Percentiles rank a stretch among this genome's conserved stretches.
Conservation (phyloP, 2,329 filamentous ascomycete species). For the Teratosphaeria epicoccoides region DNA sequence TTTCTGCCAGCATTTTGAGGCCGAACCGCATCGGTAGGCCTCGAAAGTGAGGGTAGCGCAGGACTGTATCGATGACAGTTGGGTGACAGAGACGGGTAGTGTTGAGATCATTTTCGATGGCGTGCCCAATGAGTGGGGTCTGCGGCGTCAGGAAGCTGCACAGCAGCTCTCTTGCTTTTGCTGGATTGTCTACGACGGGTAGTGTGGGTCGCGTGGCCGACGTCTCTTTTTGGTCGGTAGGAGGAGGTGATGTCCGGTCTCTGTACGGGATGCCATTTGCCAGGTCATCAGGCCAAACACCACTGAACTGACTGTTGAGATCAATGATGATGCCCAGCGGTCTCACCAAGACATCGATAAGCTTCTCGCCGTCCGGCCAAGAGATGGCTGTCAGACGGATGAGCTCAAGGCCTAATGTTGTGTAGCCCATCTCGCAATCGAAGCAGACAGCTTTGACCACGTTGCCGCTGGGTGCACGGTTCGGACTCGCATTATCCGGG, state of each 20-base stretch:
- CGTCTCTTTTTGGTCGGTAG: conserved; percentile 9
- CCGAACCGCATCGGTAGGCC: conserved; percentile 69
- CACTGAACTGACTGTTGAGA: conserved; percentile 85
- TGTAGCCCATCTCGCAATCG: conserved; percentile 98
- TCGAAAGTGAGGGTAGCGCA: conserved; percentile 68
- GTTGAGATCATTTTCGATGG: conserved; percentile 91
- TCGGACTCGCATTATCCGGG: conserved; percentile 49
- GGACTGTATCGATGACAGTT: conserved; percentile 70
- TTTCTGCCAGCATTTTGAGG: conserved; percentile 62
- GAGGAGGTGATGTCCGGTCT: conserved; percentile 7
- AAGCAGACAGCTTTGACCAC: conserved; percentile 60
- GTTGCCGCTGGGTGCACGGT: conserved; percentile 26
- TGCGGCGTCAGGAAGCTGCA: conserved; percentile 63
- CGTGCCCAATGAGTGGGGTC: conserved; percentile 84
- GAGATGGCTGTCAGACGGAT: conserved; percentile 79
- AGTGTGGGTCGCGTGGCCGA: conserved; percentile 31
- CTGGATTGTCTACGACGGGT: conserved; percentile 65
- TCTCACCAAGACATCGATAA: conserved; percentile 77
- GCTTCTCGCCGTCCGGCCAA: conserved; percentile 65
- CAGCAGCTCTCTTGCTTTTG: conserved; percentile 63
- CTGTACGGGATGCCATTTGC: conserved; percentile 8
- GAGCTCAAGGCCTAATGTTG: conserved; percentile 75
- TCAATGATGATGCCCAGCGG: conserved; percentile 78
- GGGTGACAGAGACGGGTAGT: conserved; percentile 74
- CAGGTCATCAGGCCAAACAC: conserved; percentile 63